Evolutionary conservation across 495 filamentous ascomycete genomes (phyloP).

Genomic region (Hypoxylon lienhwacheense): DNA sequence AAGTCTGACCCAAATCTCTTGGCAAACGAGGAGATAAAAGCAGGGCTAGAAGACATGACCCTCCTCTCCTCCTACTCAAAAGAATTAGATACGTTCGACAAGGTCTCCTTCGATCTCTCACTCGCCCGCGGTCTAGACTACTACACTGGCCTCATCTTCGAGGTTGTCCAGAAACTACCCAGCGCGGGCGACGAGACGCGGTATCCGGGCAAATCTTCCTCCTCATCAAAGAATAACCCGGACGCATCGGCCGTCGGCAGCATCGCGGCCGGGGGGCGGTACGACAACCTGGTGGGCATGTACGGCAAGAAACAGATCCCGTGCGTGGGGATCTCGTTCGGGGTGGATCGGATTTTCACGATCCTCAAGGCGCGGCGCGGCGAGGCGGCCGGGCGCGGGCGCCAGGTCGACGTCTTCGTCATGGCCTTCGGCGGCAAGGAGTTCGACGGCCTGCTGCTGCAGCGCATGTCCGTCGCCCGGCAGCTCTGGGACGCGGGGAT

Average conservation of each 20-base stretch:
- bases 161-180: conserved; percentile 75
- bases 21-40: conserved; percentile 62
- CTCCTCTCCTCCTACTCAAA: conserved; percentile 72
- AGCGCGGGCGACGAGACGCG: conserved; percentile 31
- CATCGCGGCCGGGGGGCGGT: conserved; percentile 77
- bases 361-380: conserved; percentile 69
- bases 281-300: conserved; percentile 80
- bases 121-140: conserved; percentile 74
- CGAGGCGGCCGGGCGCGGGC: conserved; percentile 39
- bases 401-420: conserved; percentile 74
- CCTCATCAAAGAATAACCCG: conserved; percentile 51
- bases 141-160: conserved; percentile 82
- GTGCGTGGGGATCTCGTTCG: conserved; percentile 82
- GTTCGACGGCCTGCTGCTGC: conserved; percentile 71
- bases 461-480: conserved; percentile 74
- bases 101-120: conserved; percentile 48
- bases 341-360: conserved; percentile 80
- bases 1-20: conserved; percentile 56
- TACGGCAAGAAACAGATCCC: conserved; percentile 73
- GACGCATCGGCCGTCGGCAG: conserved; percentile 60
- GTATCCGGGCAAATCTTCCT: conserved; percentile 45
- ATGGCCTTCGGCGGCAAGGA: conserved; percentile 83
- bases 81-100: conserved; percentile 64
- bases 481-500: conserved; percentile 78
- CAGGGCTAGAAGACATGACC: conserved; percentile 70